Evolutionary conservation across 129 eudicot species (phyloP), one percentile per base, ranked within the genome.

Genomic region (Flaveria linearis): DNA sequence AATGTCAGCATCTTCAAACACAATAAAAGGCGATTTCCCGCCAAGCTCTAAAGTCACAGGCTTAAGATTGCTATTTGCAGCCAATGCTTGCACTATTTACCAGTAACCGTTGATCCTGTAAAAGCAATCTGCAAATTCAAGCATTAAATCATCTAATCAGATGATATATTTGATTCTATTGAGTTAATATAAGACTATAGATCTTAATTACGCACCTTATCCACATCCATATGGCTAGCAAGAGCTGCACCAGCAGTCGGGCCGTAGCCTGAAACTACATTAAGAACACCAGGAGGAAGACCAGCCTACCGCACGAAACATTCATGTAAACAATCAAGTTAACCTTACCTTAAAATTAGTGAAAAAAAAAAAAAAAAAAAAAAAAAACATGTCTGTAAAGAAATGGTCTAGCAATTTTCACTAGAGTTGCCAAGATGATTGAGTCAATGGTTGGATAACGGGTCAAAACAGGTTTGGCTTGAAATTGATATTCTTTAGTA

Each of bases 11-110:
- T 92, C 97, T 74, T 88, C 91, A 49, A 91, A 92, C 51, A 92
- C 73, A 53, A 92, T 92, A 76, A 92, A 89, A 56, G 97, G 97
- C 0, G 97, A 92, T 89, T 92, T 92, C 14, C 97, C 97, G 53
- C 97, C 97, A 68, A 87, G 91, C 79, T 87, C 91, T 77, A 87
- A 76, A 47, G 91, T 87, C 66, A 79, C 86, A 11, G 88, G 76
- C 73, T 87, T 87, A 5, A 87, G 91, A 68, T 87, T 87, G 86
- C 91, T 84, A 76, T 75, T 84, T 78, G 87, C 90, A 81, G 90
- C 90, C 64, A 81, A 65, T 52, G 78, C 90, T 50, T 81, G 88
- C 46, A 87, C 76, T 62, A 82, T 66, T 84, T 81, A 64, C 91
- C 91, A 0, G 88, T 87, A 0, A 76, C 88, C 12, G 91, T 87